phyloP scores from a whole-genome alignment of 768 basidiomycete genomes.

The Psilocybe cubensis region DNA sequence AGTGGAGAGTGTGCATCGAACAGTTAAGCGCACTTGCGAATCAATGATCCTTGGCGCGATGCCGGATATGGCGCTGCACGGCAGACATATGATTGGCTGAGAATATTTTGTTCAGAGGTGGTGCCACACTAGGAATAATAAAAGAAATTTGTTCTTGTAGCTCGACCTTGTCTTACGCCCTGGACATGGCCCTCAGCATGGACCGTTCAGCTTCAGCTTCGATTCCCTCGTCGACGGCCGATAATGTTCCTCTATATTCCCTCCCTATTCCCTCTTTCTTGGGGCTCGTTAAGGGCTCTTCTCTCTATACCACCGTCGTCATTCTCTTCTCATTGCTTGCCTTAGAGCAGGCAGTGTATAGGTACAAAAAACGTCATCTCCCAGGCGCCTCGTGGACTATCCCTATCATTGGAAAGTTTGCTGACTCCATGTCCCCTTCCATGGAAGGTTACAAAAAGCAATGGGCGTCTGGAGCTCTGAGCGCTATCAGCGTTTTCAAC shows the following conservation, averaged over 20 bases:
- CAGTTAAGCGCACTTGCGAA: neutral
- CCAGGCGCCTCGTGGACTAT: conserved; percentile 93
- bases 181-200: conserved; percentile 38
- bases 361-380: conserved; percentile 85
- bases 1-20: neutral
- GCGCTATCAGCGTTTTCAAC: conserved; percentile 94
- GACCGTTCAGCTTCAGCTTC: conserved; percentile 41
- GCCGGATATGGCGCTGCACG: neutral
- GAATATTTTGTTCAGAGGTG: conserved; percentile 35
- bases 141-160: conserved; percentile 8
- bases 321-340: conserved; percentile 76
- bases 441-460: conserved; percentile 91
- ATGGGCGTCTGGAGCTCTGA: conserved; percentile 89
- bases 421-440: conserved; percentile 88
- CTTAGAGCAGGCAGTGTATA: conserved; percentile 88
- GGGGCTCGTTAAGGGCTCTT: conserved; percentile 40
- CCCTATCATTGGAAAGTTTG: conserved; percentile 96
- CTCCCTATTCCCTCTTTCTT: conserved; percentile 54
- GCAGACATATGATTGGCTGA: conserved; percentile 39
- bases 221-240: conserved; percentile 47
- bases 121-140: conserved; percentile 31
- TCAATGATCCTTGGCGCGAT: neutral
- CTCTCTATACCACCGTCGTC: conserved; percentile 73
- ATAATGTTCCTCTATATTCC: conserved; percentile 40
- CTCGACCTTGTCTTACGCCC: conserved; percentile 22